These are phyloP conservation scores for Aspergillus sp. DNA, from an alignment of 2,329 filamentous ascomycete species.

Conservation along the genomic window DNA sequence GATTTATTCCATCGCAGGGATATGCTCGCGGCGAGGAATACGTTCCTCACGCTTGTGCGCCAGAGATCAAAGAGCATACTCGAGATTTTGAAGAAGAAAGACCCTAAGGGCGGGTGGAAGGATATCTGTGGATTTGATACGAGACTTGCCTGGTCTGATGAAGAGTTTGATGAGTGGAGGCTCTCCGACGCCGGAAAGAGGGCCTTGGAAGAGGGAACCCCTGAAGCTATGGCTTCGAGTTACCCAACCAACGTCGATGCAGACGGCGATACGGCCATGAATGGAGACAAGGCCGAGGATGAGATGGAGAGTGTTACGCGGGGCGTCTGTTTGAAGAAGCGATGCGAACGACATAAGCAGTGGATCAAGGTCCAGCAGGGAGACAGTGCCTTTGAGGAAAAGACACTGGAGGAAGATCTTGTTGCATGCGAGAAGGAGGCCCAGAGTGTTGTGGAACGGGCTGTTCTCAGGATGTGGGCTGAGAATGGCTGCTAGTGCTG, in stretches of 20 bases:
- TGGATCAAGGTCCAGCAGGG: constrained; percentile 50
- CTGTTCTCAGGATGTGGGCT: constrained; percentile 44
- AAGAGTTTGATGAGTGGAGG: constrained; percentile 50
- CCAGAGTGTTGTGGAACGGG: constrained; percentile 43
- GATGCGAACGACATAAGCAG: constrained; percentile 49
- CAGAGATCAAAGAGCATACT: constrained; percentile 43
- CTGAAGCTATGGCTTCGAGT: constrained; percentile 31
- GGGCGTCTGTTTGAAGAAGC: constrained; percentile 48
- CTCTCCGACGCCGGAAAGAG: constrained; percentile 37
- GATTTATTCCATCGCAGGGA: constrained; percentile 36
- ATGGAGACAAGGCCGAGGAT: constrained; percentile 28
- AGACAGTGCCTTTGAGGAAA: constrained; percentile 45
- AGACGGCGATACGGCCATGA: constrained; percentile 38
- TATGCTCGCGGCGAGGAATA: constrained; percentile 44
- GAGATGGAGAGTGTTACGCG: constrained; percentile 35
- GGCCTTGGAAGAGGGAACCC: constrained; percentile 39
- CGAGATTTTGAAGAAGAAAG: constrained; percentile 44
- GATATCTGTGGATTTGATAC: constrained; percentile 51
- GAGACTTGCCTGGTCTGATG: constrained; percentile 48
- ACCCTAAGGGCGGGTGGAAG: constrained; percentile 48
- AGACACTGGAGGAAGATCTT: constrained; percentile 40
- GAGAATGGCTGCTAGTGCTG: constrained; percentile 24
- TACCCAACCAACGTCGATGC: constrained; percentile 25
- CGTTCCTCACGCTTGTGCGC: constrained; percentile 43
- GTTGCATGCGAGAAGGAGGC: constrained; percentile 41